Percentiles rank a stretch among this genome's conserved stretches.
Conservation (phyloP, 495 filamentous ascomycete genomes). For the Cercophora samala region DNA sequence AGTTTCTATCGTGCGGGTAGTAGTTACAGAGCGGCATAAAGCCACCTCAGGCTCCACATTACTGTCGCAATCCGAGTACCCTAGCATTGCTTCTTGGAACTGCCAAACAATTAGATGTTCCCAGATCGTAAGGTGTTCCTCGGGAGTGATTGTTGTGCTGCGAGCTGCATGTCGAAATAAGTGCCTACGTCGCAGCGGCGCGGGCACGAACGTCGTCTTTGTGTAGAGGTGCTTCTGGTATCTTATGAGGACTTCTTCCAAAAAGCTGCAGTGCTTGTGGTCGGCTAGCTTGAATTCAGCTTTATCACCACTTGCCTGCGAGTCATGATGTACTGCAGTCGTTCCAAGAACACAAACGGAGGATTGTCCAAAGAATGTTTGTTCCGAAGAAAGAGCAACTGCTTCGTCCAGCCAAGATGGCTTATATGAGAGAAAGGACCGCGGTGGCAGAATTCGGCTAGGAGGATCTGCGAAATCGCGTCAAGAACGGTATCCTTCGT, state of each 20-base stretch:
- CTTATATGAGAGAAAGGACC: not conserved
- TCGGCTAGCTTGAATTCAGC: too few relatives aligned
- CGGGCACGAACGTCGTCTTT: not conserved
- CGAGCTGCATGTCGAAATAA: not conserved
- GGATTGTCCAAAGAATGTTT: not conserved
- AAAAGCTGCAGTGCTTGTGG: not conserved
- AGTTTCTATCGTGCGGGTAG: not conserved
- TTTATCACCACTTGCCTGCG: not conserved
- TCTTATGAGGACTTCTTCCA: not conserved
- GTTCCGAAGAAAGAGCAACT: not conserved
- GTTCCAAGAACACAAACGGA: not conserved
- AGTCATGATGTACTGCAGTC: not conserved
- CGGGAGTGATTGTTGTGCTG: not conserved
- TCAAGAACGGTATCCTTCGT: not conserved
- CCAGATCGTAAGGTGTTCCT: not conserved
- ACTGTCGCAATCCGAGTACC: not conserved
- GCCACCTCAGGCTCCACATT: too few relatives aligned
- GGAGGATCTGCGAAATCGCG: not conserved
- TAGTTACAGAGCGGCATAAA: not conserved
- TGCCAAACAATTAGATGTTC: not conserved
- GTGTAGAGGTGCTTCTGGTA: not conserved
- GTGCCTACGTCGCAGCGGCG: too few relatives aligned
- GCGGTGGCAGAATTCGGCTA: not conserved
- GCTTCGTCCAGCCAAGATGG: not conserved
- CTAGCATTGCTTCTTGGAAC: not conserved